Evolutionary conservation across 345 rosid genomes (phyloP).

Genomic region (Euclidium syriacum): DNA sequence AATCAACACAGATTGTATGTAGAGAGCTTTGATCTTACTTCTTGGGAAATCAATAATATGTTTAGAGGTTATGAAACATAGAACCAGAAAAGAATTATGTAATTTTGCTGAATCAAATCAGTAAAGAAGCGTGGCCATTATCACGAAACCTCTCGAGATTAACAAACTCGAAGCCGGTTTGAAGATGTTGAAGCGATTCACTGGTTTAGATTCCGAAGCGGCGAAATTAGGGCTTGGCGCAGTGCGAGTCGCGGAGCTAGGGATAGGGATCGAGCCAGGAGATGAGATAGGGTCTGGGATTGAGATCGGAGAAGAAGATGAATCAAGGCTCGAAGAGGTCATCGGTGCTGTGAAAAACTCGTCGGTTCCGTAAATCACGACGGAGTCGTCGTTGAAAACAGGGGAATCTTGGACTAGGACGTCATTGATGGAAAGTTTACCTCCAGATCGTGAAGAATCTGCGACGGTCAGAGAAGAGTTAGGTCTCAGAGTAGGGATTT

Average conservation of each 20-base stretch:
- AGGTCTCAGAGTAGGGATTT: slow-evolving; percentile 31
- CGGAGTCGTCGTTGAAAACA: slow-evolving; percentile 27
- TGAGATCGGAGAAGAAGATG: slow-evolving; percentile 8
- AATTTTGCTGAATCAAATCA: too few relatives aligned
- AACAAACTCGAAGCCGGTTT: slow-evolving; percentile 33
- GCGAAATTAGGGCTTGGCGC: background rate
- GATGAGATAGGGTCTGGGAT: slow-evolving; percentile 10
- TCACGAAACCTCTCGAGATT: slow-evolving; percentile 31
- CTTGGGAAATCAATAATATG: too few relatives aligned
- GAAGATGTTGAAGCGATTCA: background rate
- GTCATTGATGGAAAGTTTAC: slow-evolving; percentile 20
- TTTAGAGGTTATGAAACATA: too few relatives aligned
- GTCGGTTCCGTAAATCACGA: slow-evolving; percentile 32
- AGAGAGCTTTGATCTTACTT: too few relatives aligned
- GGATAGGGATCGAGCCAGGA: background rate
- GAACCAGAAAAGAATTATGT: too few relatives aligned
- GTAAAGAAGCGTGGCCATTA: slow-evolving; percentile 40
- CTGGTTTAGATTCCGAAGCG: background rate
- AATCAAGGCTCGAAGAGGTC: background rate
- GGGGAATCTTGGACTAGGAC: slow-evolving; percentile 30
- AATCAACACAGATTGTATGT: background rate
- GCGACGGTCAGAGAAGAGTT: slow-evolving; percentile 31
- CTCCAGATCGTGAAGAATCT: background rate
- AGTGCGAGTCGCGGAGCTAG: slow-evolving; percentile 5
- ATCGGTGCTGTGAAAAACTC: slow-evolving; percentile 28